These are phyloP conservation scores for Chlamydomonas reinhardtii DNA, from an alignment of 163 green algal species.

Conservation along the genomic window DNA sequence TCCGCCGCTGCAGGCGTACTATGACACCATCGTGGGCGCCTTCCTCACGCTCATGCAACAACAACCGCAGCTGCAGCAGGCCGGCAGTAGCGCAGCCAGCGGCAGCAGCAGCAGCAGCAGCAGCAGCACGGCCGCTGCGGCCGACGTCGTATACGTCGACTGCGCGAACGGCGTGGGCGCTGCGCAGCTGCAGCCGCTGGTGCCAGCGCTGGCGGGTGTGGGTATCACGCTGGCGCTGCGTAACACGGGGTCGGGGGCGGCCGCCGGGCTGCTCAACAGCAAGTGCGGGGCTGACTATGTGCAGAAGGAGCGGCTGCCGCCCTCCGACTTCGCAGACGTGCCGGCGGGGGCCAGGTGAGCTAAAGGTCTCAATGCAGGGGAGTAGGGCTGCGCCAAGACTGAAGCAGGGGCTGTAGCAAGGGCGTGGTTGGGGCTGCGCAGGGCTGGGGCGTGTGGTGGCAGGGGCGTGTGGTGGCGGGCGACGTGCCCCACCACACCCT, in stretches of 20 bases:
- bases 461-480: too few species aligned
- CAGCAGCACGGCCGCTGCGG: neutral
- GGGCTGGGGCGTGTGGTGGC: too few species aligned
- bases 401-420: too few species aligned
- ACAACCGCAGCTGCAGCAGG: neutral
- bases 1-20: constrained; percentile 41
- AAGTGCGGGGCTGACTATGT: constrained; percentile 94
- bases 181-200: constrained; percentile 72
- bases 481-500: too few species aligned
- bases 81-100: too few species aligned
- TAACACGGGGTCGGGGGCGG: constrained; percentile 74
- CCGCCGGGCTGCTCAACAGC: constrained; percentile 71
- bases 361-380: too few species aligned
- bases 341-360: constrained; percentile 48
- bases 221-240: constrained; percentile 75
- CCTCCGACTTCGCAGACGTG: constrained; percentile 50
- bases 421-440: too few species aligned
- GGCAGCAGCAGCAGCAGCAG: neutral
- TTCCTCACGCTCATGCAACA: constrained; percentile 26
- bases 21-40: constrained; percentile 43
- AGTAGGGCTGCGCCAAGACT: neutral
- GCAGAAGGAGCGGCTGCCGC: constrained; percentile 87
- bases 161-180: constrained; percentile 96
- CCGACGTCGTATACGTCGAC: constrained; percentile 82
- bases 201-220: constrained; percentile 47